Evolutionary conservation across 108 stramenopile species (phyloP).

Genomic region (Licmophora abbreviata): DNA sequence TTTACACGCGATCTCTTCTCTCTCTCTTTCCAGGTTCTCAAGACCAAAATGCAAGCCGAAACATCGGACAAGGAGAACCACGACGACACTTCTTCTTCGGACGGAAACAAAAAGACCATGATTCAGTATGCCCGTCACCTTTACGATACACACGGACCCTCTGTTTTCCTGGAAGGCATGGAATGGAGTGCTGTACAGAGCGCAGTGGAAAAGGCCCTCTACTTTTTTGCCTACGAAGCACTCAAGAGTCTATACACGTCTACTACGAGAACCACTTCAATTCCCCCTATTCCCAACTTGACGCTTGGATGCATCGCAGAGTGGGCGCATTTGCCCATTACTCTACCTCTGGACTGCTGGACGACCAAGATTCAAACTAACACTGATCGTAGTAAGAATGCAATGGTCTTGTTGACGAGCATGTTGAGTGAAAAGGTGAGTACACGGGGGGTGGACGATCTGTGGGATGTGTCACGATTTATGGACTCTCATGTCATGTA

Average conservation of each 20-base stretch:
- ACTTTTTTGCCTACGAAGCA: constrained; percentile 84
- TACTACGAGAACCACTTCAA: not conserved
- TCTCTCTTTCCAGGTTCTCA: too few species aligned
- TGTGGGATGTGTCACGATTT: constrained; percentile 58
- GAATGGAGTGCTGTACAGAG: constrained; percentile 61
- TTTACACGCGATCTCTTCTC: too few species aligned
- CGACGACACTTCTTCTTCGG: constrained; percentile 1
- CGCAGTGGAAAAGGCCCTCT: constrained; percentile 81
- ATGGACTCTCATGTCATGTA: constrained; percentile 52
- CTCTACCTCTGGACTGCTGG: constrained; percentile 77
- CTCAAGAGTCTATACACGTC: constrained; percentile 44
- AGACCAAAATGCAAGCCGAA: constrained; percentile 77
- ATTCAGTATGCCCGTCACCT: constrained; percentile 45
- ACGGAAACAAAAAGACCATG: constrained; percentile 16
- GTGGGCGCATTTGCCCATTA: constrained; percentile 84
- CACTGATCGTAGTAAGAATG: constrained; percentile 25
- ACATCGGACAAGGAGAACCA: constrained; percentile 2
- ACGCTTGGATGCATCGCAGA: constrained; percentile 65
- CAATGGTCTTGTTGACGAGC: constrained; percentile 42
- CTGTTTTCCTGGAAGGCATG: constrained; percentile 56
- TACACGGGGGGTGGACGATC: too few species aligned
- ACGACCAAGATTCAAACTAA: constrained; percentile 72
- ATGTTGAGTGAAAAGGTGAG: constrained; percentile 40
- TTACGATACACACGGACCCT: constrained; percentile 45
- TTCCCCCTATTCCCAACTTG: constrained; percentile 30